Conservation (phyloP, 148 eudicot species). For the Rheum nobile region DNA sequence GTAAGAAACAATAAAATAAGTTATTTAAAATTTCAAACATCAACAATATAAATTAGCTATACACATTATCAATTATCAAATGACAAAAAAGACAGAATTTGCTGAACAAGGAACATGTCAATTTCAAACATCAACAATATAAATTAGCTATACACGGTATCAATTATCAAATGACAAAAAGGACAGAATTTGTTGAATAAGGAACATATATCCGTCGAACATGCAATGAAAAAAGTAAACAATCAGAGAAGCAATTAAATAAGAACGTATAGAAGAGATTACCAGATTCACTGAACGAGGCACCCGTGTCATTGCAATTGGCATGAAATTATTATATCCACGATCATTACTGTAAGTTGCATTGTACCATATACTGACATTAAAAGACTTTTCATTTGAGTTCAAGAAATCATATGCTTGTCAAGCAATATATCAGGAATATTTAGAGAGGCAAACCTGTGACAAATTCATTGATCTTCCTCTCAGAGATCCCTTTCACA, state of each 20-base stretch:
- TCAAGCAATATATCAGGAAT: constrained; percentile 6
- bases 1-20: no score
- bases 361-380: constrained; percentile 79
- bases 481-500: constrained; percentile 39
- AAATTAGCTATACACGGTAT: no score
- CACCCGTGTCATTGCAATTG: constrained; percentile 39
- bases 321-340: constrained; percentile 24
- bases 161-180: neutral
- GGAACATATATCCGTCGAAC: neutral
- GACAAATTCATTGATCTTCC: constrained; percentile 53
- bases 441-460: constrained; percentile 39
- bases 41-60: no score
- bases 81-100: neutral
- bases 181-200: neutral
- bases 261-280: constrained; percentile 14
- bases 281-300: constrained; percentile 88
- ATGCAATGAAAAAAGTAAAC: neutral
- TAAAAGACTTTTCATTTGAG: constrained; percentile 43
- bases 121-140: no score
- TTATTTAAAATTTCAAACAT: no score
- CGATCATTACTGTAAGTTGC: constrained; percentile 67
- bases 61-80: no score
- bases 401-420: constrained; percentile 88
- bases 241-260: neutral
- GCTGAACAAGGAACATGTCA: no score